Evolutionary conservation across 2,329 filamentous ascomycete species (phyloP).

Genomic region (Curvularia lunata): DNA sequence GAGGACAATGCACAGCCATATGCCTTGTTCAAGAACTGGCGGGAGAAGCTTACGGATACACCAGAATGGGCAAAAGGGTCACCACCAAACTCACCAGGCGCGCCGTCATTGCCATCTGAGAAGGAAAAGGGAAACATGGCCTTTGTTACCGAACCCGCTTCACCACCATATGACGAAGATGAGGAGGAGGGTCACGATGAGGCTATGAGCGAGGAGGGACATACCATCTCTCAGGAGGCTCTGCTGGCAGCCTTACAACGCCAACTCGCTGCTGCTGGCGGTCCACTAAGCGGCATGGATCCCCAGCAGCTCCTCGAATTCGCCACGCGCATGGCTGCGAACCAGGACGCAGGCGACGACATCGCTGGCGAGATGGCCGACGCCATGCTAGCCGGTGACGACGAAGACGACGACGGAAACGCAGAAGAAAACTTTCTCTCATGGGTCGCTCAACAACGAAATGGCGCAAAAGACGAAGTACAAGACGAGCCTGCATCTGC

Average conservation of each 20-base stretch:
- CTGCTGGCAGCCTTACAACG: constrained; percentile 47
- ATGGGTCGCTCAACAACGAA: constrained; percentile 43
- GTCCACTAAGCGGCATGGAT: constrained; percentile 50
- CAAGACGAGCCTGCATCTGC: constrained; percentile 19
- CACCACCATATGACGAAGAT: constrained; percentile 23
- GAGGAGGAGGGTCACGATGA: constrained; percentile 25
- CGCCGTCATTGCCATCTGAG: constrained; percentile 15
- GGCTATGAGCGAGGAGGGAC: constrained; percentile 21
- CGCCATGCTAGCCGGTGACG: constrained; percentile 48
- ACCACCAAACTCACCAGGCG: constrained; percentile 22
- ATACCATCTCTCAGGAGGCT: constrained; percentile 48
- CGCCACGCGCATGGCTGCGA: constrained; percentile 54
- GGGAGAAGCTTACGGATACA: constrained; percentile 45
- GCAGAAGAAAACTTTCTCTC: constrained; percentile 41
- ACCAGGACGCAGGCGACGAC: constrained; percentile 51
- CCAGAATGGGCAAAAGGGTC: constrained; percentile 34
- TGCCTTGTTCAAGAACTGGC: constrained; percentile 56
- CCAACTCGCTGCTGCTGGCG: constrained; percentile 44
- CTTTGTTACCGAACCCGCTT: constrained; percentile 19
- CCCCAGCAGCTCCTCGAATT: constrained; percentile 52
- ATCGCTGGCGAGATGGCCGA: constrained; percentile 53
- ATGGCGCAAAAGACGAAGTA: constrained; percentile 10
- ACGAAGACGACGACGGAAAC: constrained; percentile 37
- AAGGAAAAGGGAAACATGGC: constrained; percentile 19
- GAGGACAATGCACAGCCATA: constrained; percentile 44